A percentile compares a stretch with the other conserved stretches of the same genome.
These are phyloP conservation scores for Stagonosporopsis rhizophila DNA, from an alignment of 2,329 filamentous ascomycete genomes.

Conservation along the genomic window DNA sequence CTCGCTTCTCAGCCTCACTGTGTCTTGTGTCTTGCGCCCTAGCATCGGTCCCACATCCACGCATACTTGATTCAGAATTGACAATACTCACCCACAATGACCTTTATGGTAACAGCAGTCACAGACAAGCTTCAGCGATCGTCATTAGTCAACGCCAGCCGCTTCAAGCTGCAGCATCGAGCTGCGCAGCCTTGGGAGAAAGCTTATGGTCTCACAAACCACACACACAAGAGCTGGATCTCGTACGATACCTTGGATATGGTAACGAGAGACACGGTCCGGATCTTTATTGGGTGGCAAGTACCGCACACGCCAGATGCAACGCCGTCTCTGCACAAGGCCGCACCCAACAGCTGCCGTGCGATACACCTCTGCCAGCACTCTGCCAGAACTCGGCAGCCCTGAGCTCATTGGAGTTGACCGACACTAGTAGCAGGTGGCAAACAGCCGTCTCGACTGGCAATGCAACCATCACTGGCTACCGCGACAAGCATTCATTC, in stretches of 20 bases:
- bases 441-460: slow-evolving; percentile 28
- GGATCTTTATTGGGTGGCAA: slow-evolving; percentile 29
- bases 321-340: slow-evolving; percentile 32
- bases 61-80: slow-evolving; percentile 39
- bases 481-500: slow-evolving; percentile 57
- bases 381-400: slow-evolving; percentile 36
- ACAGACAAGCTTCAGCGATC: slow-evolving; percentile 27
- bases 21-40: slow-evolving; percentile 18
- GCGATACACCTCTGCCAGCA: slow-evolving; percentile 29
- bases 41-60: slow-evolving; percentile 27
- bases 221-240: slow-evolving; percentile 18
- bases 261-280: slow-evolving; percentile 19
- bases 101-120: slow-evolving; percentile 32
- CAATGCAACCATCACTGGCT: slow-evolving; percentile 42
- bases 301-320: slow-evolving; percentile 22
- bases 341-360: slow-evolving; percentile 21
- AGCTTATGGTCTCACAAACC: slow-evolving; percentile 27
- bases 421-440: slow-evolving; percentile 12
- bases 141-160: slow-evolving; percentile 24
- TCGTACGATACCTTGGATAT: slow-evolving; percentile 31
- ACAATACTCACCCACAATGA: slow-evolving; percentile 41
- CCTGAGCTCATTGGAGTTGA: slow-evolving; percentile 5
- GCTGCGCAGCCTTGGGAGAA: slow-evolving; percentile 34
- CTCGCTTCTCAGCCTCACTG: slow-evolving; percentile 11
- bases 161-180: slow-evolving; percentile 16